These are phyloP conservation scores for Bromus sterilis DNA, from an alignment of 176 grass and related monocot species.

Conservation along the genomic window DNA sequence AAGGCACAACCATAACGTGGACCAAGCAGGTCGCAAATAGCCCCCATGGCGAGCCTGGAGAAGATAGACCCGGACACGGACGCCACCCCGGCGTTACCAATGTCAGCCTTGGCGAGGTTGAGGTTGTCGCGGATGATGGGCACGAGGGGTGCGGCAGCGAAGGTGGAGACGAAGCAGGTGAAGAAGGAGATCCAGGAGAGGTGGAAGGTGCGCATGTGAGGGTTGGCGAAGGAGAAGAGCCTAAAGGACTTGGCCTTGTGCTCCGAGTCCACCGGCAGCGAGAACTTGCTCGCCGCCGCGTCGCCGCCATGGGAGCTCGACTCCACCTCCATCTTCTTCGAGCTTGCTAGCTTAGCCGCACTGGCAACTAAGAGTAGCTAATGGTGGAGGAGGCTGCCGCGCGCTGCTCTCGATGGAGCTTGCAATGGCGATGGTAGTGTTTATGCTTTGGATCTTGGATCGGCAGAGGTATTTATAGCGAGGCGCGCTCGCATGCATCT, in stretches of 20 bases:
- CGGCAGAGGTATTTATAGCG: background rate
- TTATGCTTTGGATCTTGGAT: background rate
- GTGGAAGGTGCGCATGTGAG: conserved; percentile 82
- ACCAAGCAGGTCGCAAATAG: conserved; percentile 72
- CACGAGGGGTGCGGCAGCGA: conserved; percentile 41
- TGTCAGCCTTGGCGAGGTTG: conserved; percentile 53
- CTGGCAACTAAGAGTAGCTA: background rate
- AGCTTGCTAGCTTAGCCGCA: background rate
- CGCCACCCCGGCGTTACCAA: conserved; percentile 70
- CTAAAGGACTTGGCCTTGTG: conserved; percentile 68
- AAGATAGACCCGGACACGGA: conserved; percentile 87
- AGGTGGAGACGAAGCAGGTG: conserved; percentile 91
- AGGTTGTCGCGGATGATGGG: conserved; percentile 88
- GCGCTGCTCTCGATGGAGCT: background rate
- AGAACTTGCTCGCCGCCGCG: conserved; percentile 24
- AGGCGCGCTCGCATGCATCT: background rate
- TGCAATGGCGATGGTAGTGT: background rate
- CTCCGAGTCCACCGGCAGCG: conserved; percentile 76
- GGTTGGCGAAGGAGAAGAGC: conserved; percentile 60
- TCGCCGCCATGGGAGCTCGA: background rate
- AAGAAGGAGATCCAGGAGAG: conserved; percentile 95
- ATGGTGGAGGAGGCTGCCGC: background rate
- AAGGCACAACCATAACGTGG: conserved; percentile 84
- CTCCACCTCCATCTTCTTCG: background rate
- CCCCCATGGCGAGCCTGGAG: conserved; percentile 83